phyloP scores from a whole-genome alignment of 2,329 filamentous ascomycete species.

The Polytolypa hystricis region DNA sequence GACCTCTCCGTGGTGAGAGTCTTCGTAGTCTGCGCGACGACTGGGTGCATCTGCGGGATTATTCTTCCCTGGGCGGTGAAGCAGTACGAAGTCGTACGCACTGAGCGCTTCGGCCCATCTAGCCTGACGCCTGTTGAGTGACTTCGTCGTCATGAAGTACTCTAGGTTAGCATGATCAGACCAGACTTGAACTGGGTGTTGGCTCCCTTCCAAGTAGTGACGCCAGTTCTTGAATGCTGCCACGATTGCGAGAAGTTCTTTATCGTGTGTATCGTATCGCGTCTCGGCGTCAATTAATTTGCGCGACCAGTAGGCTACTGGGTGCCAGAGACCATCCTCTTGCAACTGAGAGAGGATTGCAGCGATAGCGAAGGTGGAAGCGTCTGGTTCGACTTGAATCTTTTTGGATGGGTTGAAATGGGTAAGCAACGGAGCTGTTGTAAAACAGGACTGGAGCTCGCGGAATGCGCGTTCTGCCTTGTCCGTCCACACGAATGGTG shows the following conservation, averaged over 20 bases:
- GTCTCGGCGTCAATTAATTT: constrained; percentile 13
- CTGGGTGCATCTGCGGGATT: constrained; percentile 1
- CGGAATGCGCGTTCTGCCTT: constrained; percentile 10
- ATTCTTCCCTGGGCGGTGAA: constrained; percentile 2
- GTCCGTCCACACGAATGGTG: constrained; percentile 3
- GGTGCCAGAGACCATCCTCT: constrained; percentile 12
- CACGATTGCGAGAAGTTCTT: constrained; percentile 22
- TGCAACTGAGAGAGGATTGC: constrained; percentile 13
- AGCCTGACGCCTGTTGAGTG: constrained; percentile 2
- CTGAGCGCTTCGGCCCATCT: constrained; percentile 3
- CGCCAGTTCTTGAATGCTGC: constrained; percentile 16
- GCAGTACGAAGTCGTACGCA: constrained; percentile 6
- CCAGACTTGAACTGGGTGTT: constrained; percentile 12
- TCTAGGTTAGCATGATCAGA: constrained; percentile 20
- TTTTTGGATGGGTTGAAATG: constrained; percentile 12
- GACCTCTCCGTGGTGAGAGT: neutral
- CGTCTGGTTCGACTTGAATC: constrained; percentile 16
- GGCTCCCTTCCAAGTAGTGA: constrained; percentile 10
- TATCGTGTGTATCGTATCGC: constrained; percentile 22
- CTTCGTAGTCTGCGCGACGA: neutral
- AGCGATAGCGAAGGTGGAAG: constrained; percentile 12
- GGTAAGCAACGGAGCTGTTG: constrained; percentile 10
- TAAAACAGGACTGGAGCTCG: constrained; percentile 12
- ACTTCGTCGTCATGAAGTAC: constrained; percentile 15
- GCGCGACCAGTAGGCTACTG: constrained; percentile 16